Evolutionary conservation across 305 asterid genomes (phyloP), one percentile per base, ranked within the genome.

Genomic region (Striga hermonthica): DNA sequence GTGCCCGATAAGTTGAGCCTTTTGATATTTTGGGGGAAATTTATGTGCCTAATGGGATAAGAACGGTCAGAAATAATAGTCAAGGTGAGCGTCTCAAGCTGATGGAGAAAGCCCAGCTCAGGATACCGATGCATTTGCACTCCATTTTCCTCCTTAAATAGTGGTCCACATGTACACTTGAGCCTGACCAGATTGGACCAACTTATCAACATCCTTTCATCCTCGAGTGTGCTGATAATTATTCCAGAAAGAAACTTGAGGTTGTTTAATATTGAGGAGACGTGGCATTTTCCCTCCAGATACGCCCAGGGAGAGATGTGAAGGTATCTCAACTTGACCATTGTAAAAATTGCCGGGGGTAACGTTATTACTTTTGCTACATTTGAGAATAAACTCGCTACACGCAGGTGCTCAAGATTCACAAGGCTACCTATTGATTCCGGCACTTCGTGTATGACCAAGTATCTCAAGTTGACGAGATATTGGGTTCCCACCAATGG

Each of bases 381-480:
- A n/a, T n/a, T n/a, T n/a, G n/a, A n/a, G n/a, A n/a, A n/a, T n/a
- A n/a, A n/a, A n/a, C n/a, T 56, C 8, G 9, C 14, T 11, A 43
- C 8, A 7, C 48, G 48, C 6, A 43, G 63, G 15, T 43, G 16
- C 40, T 65, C 67, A 3, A 65, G 76, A 36, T 65, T 49, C 49
- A 1, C 8, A 2, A 72, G 67, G 40, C 38, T 4, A 41, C 31
- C 55, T 39, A 72, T 41, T 2, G 68, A 72, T 60, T 57, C 3
- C 1, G 58, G 54, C 38, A 52, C 55, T 15, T 45, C 11, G 36
- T 11, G 7, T 43, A 65, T 15, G n/a, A 62, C 64, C 52, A 75
- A 67, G 73, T 66, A 66, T 64, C 62, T 66, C 66, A 75, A 47
- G 12, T 38, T 55, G 36, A 7, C 55, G 37, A 60, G 44, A 28